Conservation (phyloP, 768 basidiomycete genomes). For the Nidula microcarpa region DNA sequence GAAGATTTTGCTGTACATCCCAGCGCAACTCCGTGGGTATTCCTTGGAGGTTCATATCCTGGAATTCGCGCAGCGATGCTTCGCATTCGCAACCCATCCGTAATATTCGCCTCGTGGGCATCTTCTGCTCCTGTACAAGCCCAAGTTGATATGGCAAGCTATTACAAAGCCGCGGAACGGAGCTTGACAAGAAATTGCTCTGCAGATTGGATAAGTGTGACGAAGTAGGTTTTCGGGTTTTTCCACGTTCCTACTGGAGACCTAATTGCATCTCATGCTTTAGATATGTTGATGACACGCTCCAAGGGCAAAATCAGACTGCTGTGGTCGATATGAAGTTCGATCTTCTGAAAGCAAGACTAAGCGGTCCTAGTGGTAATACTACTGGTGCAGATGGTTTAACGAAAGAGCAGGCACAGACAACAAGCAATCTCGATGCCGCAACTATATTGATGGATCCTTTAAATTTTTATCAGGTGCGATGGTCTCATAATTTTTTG, state of each 20-base stretch:
- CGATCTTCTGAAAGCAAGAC: constrained; percentile 33
- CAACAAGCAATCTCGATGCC: constrained; percentile 33
- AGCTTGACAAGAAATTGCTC: constrained; percentile 48
- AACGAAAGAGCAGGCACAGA: constrained; percentile 24
- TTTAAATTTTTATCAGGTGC: constrained; percentile 43
- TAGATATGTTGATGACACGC: constrained; percentile 31
- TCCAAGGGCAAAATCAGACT: constrained; percentile 26
- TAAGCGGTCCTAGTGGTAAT: constrained; percentile 40
- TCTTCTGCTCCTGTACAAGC: constrained; percentile 49
- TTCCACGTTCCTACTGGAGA: neutral
- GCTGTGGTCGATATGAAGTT: constrained; percentile 36
- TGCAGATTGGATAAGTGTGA: constrained; percentile 49
- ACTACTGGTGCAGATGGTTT: constrained; percentile 29
- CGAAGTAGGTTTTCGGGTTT: constrained; percentile 13
- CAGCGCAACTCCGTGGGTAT: constrained; percentile 40
- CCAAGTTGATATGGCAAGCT: constrained; percentile 46
- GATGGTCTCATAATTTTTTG: neutral
- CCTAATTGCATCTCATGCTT: neutral
- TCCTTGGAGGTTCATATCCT: constrained; percentile 48
- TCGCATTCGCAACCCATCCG: constrained; percentile 42
- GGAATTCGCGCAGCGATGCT: constrained; percentile 41
- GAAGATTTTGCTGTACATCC: constrained; percentile 31
- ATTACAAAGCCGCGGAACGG: constrained; percentile 47
- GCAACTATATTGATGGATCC: constrained; percentile 48
- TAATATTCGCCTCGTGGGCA: constrained; percentile 45